Evolutionary conservation across 176 grass and related monocot species (phyloP).

Genomic region (Puya raimondii): DNA sequence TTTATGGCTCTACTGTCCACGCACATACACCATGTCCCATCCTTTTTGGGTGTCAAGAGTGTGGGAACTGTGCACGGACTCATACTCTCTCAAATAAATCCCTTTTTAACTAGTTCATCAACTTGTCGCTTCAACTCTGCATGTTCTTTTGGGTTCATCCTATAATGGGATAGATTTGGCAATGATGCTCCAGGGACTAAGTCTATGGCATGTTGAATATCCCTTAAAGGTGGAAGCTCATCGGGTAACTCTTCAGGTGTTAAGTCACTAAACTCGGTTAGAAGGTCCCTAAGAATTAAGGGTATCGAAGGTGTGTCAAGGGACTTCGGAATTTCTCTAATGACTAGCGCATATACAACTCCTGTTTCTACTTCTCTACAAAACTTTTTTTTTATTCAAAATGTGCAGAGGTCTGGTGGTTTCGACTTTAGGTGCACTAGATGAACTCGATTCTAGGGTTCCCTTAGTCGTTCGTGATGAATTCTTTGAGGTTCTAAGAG

Average conservation of each 20-base stretch:
- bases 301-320: too few relatives aligned
- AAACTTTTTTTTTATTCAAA: too few relatives aligned
- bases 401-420: too few relatives aligned
- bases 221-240: not conserved
- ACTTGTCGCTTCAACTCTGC: not conserved
- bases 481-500: too few relatives aligned
- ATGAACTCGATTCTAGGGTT: too few relatives aligned
- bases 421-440: too few relatives aligned
- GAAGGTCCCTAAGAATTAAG: not conserved
- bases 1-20: too few relatives aligned
- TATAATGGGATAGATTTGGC: not conserved
- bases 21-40: too few relatives aligned
- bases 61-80: conserved; percentile 2
- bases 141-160: not conserved
- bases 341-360: too few relatives aligned
- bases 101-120: not conserved
- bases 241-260: not conserved
- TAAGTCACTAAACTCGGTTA: not conserved
- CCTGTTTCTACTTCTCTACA: too few relatives aligned
- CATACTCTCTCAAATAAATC: not conserved
- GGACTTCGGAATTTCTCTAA: too few relatives aligned
- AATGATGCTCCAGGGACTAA: not conserved
- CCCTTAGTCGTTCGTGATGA: too few relatives aligned
- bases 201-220: conserved; percentile 9
- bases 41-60: not conserved